phyloP scores from a whole-genome alignment of 2,329 filamentous ascomycete genomes.

The Calonectria henricotiae region DNA sequence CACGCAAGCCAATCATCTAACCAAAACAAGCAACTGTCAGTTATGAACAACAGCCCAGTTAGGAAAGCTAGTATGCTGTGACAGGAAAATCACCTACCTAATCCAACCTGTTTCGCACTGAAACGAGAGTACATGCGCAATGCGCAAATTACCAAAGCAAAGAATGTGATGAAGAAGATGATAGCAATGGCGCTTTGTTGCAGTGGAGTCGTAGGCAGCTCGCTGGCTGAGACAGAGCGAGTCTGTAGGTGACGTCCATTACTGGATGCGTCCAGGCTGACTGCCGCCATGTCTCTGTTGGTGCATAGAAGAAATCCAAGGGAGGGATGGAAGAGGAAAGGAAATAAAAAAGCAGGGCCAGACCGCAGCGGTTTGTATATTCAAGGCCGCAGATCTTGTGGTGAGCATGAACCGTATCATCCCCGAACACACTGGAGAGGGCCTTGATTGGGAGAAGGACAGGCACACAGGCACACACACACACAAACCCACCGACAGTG shows the following conservation, averaged over 20 bases:
- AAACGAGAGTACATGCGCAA: constrained; percentile 45
- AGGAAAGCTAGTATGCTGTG: background rate
- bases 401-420: too few species aligned
- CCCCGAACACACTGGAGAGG: background rate
- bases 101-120: constrained; percentile 42
- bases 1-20: constrained; percentile 45
- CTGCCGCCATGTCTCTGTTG: constrained; percentile 5
- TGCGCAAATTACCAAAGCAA: constrained; percentile 40
- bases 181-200: constrained; percentile 45
- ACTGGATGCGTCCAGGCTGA: constrained; percentile 7
- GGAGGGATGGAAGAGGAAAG: background rate
- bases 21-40: background rate
- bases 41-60: background rate
- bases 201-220: constrained; percentile 40
- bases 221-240: constrained; percentile 37
- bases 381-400: background rate
- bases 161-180: constrained; percentile 42
- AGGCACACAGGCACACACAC: background rate
- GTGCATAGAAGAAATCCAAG: background rate
- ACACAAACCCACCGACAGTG: background rate
- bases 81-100: constrained; percentile 34
- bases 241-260: constrained; percentile 23
- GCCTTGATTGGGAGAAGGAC: background rate
- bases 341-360: background rate
- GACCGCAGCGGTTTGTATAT: background rate